Evolutionary conservation across 495 filamentous ascomycete genomes (phyloP), one percentile per base, ranked within the genome.

Genomic region (Hypoxylon rickii): DNA sequence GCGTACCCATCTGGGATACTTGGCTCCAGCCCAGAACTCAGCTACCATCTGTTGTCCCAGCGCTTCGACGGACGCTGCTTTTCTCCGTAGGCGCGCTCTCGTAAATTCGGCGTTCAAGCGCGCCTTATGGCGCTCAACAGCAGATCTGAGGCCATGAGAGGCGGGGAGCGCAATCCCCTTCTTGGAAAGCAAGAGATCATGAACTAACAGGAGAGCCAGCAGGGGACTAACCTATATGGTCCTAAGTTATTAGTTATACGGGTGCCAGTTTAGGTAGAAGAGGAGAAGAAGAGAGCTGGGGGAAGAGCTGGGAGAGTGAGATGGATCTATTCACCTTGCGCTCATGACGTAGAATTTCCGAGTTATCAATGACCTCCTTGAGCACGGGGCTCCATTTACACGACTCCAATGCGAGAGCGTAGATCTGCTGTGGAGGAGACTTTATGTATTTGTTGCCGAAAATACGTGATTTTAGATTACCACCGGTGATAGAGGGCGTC

Each of bases 361-460:
- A 79, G 26, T 78, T 81, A 44, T 93, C 89, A 66, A 98, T 84
- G 2, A 97, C 86, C 51, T 95, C 90, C 44, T 90, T 89, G 11
- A 98, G 73, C 2, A 96, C 77, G 16, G 79, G 67, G 54, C 90
- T 90, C 90, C 95, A 96, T 86, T 96, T 96, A 37, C 88, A 82
- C 1, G 90, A 85, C 67, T 97, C 92, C 22, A 84, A 82, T 31
- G 87, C 84, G 5, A 98, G 73, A 2, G 94, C 94, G 64, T 92
- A 97, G 38, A 97, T 72, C 58, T 94, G 88, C 15, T 88, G 86
- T 0, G 87, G 89, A 0, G 83, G 79, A 1, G 89, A 90, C 54
- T 91, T 93, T 13, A 89, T 70, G 16, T 77, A 74, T 49, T 86
- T 86, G 44, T 82, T 82, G 47, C 80, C 76, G 71, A 90, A 97